These are phyloP conservation scores for Ramichloridium luteum DNA, from an alignment of 2,329 filamentous ascomycete genomes.

Conservation along the genomic window DNA sequence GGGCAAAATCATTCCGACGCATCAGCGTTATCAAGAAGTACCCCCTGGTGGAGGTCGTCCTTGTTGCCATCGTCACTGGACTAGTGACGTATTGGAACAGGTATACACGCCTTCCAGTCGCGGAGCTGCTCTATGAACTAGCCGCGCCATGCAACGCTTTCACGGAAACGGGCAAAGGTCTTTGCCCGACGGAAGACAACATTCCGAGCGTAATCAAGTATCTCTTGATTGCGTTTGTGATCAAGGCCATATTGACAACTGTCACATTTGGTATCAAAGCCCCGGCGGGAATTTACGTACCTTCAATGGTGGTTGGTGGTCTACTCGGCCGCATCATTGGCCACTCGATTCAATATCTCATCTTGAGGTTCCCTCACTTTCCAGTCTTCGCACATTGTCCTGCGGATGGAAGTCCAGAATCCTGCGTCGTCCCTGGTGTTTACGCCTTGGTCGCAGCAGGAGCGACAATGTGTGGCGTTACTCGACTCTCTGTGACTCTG, in stretches of 20 bases:
- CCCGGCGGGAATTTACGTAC: constrained; percentile 92
- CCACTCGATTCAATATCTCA: constrained; percentile 70
- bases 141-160: constrained; percentile 74
- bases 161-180: constrained; percentile 52
- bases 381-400: constrained; percentile 65
- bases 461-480: constrained; percentile 96
- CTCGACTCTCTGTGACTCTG: constrained; percentile 79
- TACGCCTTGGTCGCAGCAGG: constrained; percentile 92
- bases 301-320: constrained; percentile 96
- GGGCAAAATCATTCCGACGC: constrained; percentile 80
- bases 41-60: constrained; percentile 73
- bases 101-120: constrained; percentile 78
- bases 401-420: constrained; percentile 52
- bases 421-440: constrained; percentile 90
- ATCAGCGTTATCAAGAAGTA: constrained; percentile 68
- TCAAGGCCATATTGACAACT: constrained; percentile 79
- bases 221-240: constrained; percentile 65
- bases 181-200: constrained; percentile 65
- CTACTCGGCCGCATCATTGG: constrained; percentile 80
- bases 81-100: constrained; percentile 86
- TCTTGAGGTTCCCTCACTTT: constrained; percentile 59
- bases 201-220: constrained; percentile 66
- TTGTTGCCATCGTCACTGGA: constrained; percentile 78
- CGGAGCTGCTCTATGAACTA: constrained; percentile 79
- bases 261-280: constrained; percentile 96